Percentiles rank a stretch among this genome's conserved stretches.
These are phyloP conservation scores for Metroxylon sagu DNA, from an alignment of 176 grass and related monocot species.

Conservation along the genomic window DNA sequence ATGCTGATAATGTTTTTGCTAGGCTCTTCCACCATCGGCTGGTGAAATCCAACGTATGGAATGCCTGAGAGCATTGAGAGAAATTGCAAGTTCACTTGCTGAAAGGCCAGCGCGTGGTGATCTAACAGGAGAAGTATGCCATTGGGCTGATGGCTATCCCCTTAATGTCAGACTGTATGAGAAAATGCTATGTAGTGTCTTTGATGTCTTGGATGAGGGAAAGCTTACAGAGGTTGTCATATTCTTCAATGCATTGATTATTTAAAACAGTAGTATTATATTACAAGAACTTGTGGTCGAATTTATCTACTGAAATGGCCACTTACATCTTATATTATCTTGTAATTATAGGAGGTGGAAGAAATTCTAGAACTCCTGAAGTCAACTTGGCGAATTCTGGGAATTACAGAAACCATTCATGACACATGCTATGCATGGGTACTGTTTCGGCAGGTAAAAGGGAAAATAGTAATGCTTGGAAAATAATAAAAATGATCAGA, in stretches of 20 bases:
- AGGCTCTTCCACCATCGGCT: conserved; percentile 66
- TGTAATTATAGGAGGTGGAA: conserved; percentile 70
- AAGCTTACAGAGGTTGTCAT: conserved; percentile 77
- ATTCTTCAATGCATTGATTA: background rate
- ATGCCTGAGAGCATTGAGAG: conserved; percentile 70
- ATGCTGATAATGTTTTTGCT: conserved; percentile 22
- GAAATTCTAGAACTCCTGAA: conserved; percentile 96
- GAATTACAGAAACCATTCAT: conserved; percentile 86
- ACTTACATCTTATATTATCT: conserved; percentile 27
- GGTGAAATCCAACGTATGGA: conserved; percentile 85
- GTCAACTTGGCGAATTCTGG: conserved; percentile 90
- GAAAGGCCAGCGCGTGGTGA: conserved; percentile 87
- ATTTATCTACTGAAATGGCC: no score
- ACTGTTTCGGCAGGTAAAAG: conserved; percentile 89
- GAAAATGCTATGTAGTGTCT: conserved; percentile 89
- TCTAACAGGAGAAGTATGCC: conserved; percentile 92
- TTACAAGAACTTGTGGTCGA: no score
- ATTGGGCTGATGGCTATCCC: conserved; percentile 97
- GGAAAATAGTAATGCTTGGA: conserved; percentile 1
- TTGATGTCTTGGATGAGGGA: conserved; percentile 91
- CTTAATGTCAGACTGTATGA: conserved; percentile 82
- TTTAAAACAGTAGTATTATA: no score
- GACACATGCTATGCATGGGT: conserved; percentile 98
- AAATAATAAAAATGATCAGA: conserved; percentile 8
- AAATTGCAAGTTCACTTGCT: conserved; percentile 61